Evolutionary conservation across 2,329 filamentous ascomycete genomes (phyloP).

Genomic region (Emmonsiellopsis sp.): DNA sequence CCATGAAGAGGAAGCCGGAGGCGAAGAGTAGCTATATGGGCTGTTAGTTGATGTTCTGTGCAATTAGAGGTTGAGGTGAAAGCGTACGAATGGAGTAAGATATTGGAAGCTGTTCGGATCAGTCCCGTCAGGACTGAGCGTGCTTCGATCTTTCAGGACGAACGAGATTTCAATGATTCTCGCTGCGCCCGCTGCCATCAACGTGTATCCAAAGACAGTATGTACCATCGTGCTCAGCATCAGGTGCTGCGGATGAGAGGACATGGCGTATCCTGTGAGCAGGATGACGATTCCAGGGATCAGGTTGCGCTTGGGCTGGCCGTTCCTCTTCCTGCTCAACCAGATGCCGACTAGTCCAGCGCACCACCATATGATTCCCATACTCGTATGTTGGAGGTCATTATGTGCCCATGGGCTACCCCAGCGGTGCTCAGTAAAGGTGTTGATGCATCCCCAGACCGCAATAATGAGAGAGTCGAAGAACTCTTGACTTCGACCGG

Average conservation of each 20-base stretch:
- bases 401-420: slow-evolving; percentile 81
- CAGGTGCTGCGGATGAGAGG: slow-evolving; percentile 74
- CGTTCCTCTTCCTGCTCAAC: slow-evolving; percentile 76
- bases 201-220: slow-evolving; percentile 80
- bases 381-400: slow-evolving; percentile 95
- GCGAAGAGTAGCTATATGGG: slow-evolving; percentile 67
- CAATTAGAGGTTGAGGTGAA: slow-evolving; percentile 12
- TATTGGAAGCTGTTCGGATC: slow-evolving; percentile 67
- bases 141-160: slow-evolving; percentile 63
- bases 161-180: slow-evolving; percentile 90
- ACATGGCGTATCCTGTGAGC: slow-evolving; percentile 94
- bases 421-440: slow-evolving; percentile 96
- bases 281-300: slow-evolving; percentile 86
- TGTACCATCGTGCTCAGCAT: slow-evolving; percentile 83
- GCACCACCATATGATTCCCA: slow-evolving; percentile 99
- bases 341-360: slow-evolving; percentile 86
- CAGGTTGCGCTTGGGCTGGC: slow-evolving; percentile 82
- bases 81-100: slow-evolving; percentile 59
- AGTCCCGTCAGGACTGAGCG: slow-evolving; percentile 56
- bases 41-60: slow-evolving; percentile 1
- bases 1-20: slow-evolving; percentile 94
- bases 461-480: slow-evolving; percentile 89
- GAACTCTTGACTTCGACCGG: slow-evolving; percentile 88
- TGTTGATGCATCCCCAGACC: slow-evolving; percentile 94
- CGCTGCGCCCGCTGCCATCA: slow-evolving; percentile 80